Conservation (phyloP, 352 stramenopile species). For the Phytophthora pseudosyringae region DNA sequence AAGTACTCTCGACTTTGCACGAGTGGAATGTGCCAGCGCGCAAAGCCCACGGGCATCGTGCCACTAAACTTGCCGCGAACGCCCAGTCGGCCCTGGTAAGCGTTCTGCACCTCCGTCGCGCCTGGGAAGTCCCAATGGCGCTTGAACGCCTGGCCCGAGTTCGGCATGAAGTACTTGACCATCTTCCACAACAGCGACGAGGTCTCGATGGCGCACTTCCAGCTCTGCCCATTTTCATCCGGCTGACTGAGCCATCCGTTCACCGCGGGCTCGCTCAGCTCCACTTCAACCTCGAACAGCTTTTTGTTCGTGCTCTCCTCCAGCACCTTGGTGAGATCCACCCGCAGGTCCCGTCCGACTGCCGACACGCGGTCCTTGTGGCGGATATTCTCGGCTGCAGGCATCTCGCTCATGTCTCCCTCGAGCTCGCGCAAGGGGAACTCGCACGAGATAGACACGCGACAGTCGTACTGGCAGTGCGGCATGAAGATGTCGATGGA, state of each 20-base stretch:
- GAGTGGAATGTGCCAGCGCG: slow-evolving; percentile 88
- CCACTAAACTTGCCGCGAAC: slow-evolving; percentile 86
- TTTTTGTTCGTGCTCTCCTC: slow-evolving; percentile 78
- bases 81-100: slow-evolving; percentile 75
- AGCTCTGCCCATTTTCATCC: slow-evolving; percentile 76
- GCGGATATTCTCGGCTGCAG: slow-evolving; percentile 71
- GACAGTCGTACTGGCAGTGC: slow-evolving; percentile 86
- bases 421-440: slow-evolving; percentile 67
- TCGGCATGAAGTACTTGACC: slow-evolving; percentile 87
- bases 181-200: slow-evolving; percentile 79
- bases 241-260: slow-evolving; percentile 81
- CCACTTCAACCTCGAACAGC: slow-evolving; percentile 82
- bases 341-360: slow-evolving; percentile 75
- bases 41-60: slow-evolving; percentile 93
- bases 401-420: slow-evolving; percentile 64
- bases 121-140: slow-evolving; percentile 74
- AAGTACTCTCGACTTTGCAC: slow-evolving; percentile 88
- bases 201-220: slow-evolving; percentile 71
- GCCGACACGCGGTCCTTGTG: slow-evolving; percentile 84
- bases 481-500: slow-evolving; percentile 90
- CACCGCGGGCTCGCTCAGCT: slow-evolving; percentile 69
- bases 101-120: slow-evolving; percentile 80
- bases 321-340: slow-evolving; percentile 85
- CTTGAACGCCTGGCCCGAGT: slow-evolving; percentile 82
- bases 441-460: slow-evolving; percentile 85